Evolutionary conservation across 306 rosid genomes (phyloP).

Genomic region (Quercus alba): DNA sequence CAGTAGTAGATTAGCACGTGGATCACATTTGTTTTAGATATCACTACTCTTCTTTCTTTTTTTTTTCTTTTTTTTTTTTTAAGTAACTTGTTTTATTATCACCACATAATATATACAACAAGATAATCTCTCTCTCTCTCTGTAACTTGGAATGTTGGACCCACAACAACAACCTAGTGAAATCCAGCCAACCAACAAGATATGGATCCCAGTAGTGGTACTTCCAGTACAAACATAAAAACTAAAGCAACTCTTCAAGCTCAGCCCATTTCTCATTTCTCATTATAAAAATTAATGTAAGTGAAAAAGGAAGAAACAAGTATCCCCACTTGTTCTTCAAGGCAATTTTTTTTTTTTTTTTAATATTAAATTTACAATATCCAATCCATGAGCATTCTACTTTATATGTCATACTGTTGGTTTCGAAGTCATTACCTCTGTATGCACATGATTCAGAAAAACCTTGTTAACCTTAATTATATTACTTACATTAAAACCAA

Average conservation of each 20-base stretch:
- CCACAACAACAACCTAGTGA: slow-evolving; percentile 29
- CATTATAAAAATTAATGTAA: neutral
- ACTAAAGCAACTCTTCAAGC: neutral
- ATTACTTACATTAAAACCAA: slow-evolving; percentile 13
- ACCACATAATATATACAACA: neutral
- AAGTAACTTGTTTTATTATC: neutral
- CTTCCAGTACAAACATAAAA: slow-evolving; percentile 20
- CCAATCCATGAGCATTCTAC: neutral
- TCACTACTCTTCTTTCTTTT: too few relatives aligned
- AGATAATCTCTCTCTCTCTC: neutral
- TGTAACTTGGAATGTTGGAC: slow-evolving; percentile 4
- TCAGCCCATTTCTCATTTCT: slow-evolving; percentile 16
- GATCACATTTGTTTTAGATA: slow-evolving; percentile 8
- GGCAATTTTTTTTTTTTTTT: neutral
- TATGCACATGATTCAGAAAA: neutral
- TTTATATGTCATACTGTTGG: neutral
- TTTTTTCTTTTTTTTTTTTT: too few relatives aligned
- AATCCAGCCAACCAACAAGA: slow-evolving; percentile 53
- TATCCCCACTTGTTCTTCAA: slow-evolving; percentile 21
- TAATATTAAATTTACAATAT: slow-evolving; percentile 10
- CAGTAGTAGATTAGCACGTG: slow-evolving; percentile 18
- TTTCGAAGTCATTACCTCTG: slow-evolving; percentile 3
- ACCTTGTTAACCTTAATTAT: slow-evolving; percentile 9
- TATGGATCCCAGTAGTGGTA: slow-evolving; percentile 34
- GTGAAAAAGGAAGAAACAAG: neutral